phyloP scores from a whole-genome alignment of 495 filamentous ascomycete genomes.

The Neurospora sp. region DNA sequence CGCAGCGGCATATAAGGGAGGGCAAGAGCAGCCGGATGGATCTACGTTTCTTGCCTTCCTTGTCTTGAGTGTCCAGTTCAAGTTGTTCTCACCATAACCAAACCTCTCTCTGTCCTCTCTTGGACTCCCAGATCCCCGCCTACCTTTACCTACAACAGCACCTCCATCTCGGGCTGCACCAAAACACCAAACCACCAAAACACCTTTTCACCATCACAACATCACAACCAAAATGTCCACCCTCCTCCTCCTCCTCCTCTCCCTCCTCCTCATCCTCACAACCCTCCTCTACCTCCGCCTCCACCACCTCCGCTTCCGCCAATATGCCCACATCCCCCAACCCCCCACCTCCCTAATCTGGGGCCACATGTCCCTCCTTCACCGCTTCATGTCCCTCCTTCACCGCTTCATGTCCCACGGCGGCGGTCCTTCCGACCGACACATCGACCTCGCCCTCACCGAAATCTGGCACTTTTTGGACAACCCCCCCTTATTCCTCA shows the following conservation, averaged over 20 bases:
- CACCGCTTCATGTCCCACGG: conserved; percentile 9
- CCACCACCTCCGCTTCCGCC: conserved; percentile 14
- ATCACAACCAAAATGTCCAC: conserved; percentile 5
- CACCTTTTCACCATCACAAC: background rate
- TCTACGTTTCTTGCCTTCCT: background rate
- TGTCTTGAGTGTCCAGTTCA: background rate
- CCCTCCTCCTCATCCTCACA: background rate
- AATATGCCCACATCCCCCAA: conserved; percentile 23
- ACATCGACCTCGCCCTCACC: conserved; percentile 7
- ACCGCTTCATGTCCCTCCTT: conserved; percentile 11
- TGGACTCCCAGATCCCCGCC: background rate
- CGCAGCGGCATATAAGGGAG: background rate
- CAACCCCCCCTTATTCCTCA: conserved; percentile 17
- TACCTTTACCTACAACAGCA: accelerated
- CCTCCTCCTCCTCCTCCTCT: conserved; percentile 3
- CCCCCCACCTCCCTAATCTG: conserved; percentile 18
- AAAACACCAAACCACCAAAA: background rate
- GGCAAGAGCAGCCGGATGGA: background rate
- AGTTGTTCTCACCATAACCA: background rate
- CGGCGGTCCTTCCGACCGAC: conserved; percentile 3
- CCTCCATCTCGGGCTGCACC: no score
- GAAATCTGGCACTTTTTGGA: conserved; percentile 4
- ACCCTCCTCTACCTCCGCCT: conserved; percentile 8
- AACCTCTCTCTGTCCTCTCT: background rate
- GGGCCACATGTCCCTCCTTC: conserved; percentile 20